Base-by-base conservation (phyloP, 2,329 filamentous ascomycete genomes). In the Fusarium tanahbumbuense region DNA sequence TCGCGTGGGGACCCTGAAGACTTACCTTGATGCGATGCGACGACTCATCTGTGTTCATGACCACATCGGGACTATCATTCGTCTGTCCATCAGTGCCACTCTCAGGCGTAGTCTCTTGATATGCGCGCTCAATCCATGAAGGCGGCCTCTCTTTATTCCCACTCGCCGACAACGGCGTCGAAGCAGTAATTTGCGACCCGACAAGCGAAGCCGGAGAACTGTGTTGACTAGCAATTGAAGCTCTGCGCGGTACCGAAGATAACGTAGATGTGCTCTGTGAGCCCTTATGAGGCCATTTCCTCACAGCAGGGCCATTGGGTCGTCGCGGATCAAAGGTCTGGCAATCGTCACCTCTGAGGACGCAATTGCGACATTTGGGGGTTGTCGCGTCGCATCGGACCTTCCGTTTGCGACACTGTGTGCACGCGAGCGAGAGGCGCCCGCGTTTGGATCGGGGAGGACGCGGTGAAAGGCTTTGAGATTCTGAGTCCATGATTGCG, bases 281-380 rank as follows among this genome's bases (percentile, higher is more conserved):
- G 32, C 59, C 58, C 23, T 71, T 73, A 1, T 70, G 62, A 8
- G 70, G 70, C 70, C 70, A 73, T 48, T 65, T 71, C 8, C 70
- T 60, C 11, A 73, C 67, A 2, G 70, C 70, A 11, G 70, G 70
- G 3, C 70, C 70, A 22, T 71, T 72, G 1, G 70, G 70, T 22
- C 68, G 53, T 27, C 71, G 37, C 6, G 71, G 71, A 25, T 73
- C 70, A 8, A 71, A 73, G 5, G 71, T 73, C 22, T 69, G 56
- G 40, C 71, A 73, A 9, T 48, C 46, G 8, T 73, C 71, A 16
- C 71, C 70, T 27, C 71, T 68, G 5, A 73, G 32, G 10, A 71
- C 70, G 27, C 71, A 73, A 40, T 73, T 73, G n/a, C 64, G 70
- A 28, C 71, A 73, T 40, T 73, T 71, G 15, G 71, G 71, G 20